These are phyloP conservation scores for Annulohypoxylon moriforme DNA, from an alignment of 495 filamentous ascomycete species.

Conservation along the genomic window DNA sequence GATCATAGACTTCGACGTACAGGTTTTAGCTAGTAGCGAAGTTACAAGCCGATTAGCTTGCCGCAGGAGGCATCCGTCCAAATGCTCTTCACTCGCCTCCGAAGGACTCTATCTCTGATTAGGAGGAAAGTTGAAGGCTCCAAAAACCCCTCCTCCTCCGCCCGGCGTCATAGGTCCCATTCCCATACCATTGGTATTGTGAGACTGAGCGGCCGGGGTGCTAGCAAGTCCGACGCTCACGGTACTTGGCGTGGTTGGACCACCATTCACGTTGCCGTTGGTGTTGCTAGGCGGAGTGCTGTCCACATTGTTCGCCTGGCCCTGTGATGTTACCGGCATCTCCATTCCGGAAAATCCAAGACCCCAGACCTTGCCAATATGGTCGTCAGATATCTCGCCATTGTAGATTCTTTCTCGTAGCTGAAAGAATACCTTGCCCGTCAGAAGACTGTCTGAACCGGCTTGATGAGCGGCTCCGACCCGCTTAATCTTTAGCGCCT, in stretches of 20 bases:
- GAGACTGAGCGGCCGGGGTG: constrained; percentile 69
- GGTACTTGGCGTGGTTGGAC: constrained; percentile 79
- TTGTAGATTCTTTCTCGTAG: constrained; percentile 86
- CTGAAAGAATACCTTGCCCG: constrained; percentile 92
- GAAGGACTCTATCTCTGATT: constrained; percentile 47
- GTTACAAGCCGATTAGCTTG: too few relatives aligned
- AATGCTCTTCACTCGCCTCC: constrained; percentile 3
- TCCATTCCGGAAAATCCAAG: constrained; percentile 71
- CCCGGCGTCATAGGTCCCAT: constrained; percentile 77
- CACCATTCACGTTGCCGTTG: constrained; percentile 65
- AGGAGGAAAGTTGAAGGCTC: constrained; percentile 62
- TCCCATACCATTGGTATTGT: constrained; percentile 61
- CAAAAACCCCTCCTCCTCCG: constrained; percentile 72
- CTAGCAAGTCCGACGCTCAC: constrained; percentile 62
- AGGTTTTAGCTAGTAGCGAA: too few relatives aligned
- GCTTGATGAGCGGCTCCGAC: constrained; percentile 89
- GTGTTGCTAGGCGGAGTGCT: constrained; percentile 57
- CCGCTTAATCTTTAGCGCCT: constrained; percentile 88
- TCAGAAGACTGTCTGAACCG: constrained; percentile 90
- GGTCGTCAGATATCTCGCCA: constrained; percentile 79
- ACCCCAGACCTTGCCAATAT: constrained; percentile 89
- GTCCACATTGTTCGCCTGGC: constrained; percentile 41
- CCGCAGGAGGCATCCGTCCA: too few relatives aligned
- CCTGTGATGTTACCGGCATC: constrained; percentile 39
- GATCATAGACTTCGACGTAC: too few relatives aligned